These are phyloP conservation scores for Pyrenophora seminiperda DNA, from an alignment of 2,329 filamentous ascomycete genomes.

Conservation along the genomic window DNA sequence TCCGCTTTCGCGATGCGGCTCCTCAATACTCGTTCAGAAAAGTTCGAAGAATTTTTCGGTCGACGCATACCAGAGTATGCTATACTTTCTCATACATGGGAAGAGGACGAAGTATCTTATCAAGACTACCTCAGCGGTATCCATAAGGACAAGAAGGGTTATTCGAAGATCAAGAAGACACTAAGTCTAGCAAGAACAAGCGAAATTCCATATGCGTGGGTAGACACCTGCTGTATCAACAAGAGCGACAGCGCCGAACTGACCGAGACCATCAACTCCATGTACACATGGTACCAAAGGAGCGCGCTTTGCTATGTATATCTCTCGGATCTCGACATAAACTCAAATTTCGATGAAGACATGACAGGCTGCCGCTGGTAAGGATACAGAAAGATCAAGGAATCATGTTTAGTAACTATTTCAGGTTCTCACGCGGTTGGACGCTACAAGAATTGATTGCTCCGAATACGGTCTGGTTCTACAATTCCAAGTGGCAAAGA, in stretches of 20 bases:
- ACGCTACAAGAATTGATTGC: conserved; percentile 4
- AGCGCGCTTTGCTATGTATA: conserved; percentile 16
- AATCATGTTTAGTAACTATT: not conserved
- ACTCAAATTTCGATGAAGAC: not conserved
- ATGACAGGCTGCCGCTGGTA: conserved; percentile 1
- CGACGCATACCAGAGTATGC: not conserved
- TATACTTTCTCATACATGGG: not conserved
- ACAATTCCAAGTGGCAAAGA: not conserved
- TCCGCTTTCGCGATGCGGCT: not conserved
- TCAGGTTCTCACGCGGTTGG: conserved; percentile 2
- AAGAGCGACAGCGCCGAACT: conserved; percentile 17
- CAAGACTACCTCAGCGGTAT: not conserved
- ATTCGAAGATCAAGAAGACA: not conserved
- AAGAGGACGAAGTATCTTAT: not conserved
- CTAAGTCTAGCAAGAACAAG: not conserved
- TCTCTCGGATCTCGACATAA: not conserved
- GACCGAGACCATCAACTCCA: conserved; percentile 17
- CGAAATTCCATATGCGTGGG: not conserved
- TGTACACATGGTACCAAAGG: conserved; percentile 17
- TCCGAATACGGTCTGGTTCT: not conserved
- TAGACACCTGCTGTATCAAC: conserved; percentile 14
- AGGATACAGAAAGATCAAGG: not conserved
- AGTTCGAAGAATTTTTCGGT: conserved; percentile 1
- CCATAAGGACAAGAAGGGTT: not conserved
- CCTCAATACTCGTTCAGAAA: not conserved